A percentile compares a stretch with the other conserved stretches of the same genome.
Evolutionary conservation across 768 basidiomycete genomes (phyloP).

Genomic region (Exsudoporus frostii): DNA sequence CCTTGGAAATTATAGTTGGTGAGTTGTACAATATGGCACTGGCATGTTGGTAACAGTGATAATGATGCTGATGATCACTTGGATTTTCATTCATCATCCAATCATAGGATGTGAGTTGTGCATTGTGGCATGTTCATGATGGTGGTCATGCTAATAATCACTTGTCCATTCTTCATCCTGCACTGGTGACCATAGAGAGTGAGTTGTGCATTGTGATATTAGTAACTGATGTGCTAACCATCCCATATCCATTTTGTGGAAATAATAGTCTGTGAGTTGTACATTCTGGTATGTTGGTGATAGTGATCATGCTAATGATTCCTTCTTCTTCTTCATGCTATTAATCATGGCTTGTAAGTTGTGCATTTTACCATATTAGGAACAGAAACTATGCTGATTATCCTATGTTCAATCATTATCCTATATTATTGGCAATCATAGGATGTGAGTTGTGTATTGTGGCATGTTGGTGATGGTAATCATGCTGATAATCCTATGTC

Average conservation of each 20-base stretch:
- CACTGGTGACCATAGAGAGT: not conserved
- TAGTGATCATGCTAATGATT: too few species aligned
- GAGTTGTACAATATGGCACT: not conserved
- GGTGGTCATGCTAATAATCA: not conserved
- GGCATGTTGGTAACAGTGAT: not conserved
- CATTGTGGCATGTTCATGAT: not conserved
- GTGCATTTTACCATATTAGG: too few species aligned
- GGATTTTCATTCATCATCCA: not conserved
- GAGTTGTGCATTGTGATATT: not conserved
- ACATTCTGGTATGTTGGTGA: not conserved
- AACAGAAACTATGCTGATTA: too few species aligned
- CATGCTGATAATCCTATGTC: too few species aligned
- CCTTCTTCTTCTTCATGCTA: too few species aligned
- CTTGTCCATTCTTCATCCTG: not conserved
- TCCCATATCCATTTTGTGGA: not conserved
- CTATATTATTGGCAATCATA: too few species aligned
- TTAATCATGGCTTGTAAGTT: too few species aligned
- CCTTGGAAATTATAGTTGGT: not conserved
- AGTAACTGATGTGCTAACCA: not conserved
- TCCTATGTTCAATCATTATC: too few species aligned
- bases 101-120: not conserved
- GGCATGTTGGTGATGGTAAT: too few species aligned
- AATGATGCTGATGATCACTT: not conserved
- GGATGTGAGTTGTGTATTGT: too few species aligned
- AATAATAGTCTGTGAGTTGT: not conserved